Percentiles rank a stretch among this genome's conserved stretches.
Conservation (phyloP, 768 basidiomycete species). For the Termitomyces heimii region DNA sequence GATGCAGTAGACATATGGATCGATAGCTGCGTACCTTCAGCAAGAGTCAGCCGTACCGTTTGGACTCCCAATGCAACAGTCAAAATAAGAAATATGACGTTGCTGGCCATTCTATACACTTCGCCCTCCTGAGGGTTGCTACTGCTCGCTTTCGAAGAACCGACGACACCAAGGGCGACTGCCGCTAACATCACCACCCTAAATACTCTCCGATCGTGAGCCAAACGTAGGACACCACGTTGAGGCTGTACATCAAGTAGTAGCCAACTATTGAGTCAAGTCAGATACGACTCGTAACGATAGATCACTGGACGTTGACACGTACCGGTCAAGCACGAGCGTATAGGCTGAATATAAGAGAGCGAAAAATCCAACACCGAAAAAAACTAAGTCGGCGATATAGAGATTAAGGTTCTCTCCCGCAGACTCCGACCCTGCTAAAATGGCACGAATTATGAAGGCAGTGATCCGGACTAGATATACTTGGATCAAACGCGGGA, state of each 20-base stretch:
- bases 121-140: constrained; percentile 14
- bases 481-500: not conserved
- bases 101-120: constrained; percentile 26
- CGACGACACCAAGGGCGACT: constrained; percentile 29
- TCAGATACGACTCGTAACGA: not conserved
- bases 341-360: constrained; percentile 36
- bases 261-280: constrained; percentile 11
- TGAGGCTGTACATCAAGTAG: constrained; percentile 11
- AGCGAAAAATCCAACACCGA: constrained; percentile 37
- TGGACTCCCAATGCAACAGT: constrained; percentile 27
- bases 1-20: constrained; percentile 8
- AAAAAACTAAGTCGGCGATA: constrained; percentile 33
- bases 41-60: constrained; percentile 16
- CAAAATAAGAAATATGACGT: constrained; percentile 30
- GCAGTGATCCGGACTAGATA: constrained; percentile 32
- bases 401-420: constrained; percentile 26
- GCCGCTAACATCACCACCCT: constrained; percentile 20
- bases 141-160: constrained; percentile 13
- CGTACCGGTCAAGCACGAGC: constrained; percentile 35
- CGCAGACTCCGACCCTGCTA: constrained; percentile 24
- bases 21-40: constrained; percentile 11
- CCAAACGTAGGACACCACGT: constrained; percentile 15
- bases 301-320: not conserved
- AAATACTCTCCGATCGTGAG: constrained; percentile 26
- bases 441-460: constrained; percentile 32